phyloP scores from a whole-genome alignment of 176 grass and related monocot genomes.

The Dendrocalamus sinicus region DNA sequence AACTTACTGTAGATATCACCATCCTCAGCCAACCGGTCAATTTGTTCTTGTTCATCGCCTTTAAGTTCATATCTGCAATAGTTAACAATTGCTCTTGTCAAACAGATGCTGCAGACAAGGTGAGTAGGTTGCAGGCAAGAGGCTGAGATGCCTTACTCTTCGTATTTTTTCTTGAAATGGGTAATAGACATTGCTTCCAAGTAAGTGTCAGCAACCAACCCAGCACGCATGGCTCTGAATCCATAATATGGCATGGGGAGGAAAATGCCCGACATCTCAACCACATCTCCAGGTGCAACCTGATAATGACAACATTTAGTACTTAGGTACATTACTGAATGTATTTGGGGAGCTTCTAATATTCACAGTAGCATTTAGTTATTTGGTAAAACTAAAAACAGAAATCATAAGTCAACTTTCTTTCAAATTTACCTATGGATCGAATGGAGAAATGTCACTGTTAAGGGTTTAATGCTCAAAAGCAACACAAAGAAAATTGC shows the following conservation, averaged over 20 bases:
- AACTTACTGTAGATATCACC: constrained; percentile 97
- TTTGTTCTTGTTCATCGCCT: constrained; percentile 94
- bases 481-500: neutral
- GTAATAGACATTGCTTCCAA: constrained; percentile 97
- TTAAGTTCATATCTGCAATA: constrained; percentile 87
- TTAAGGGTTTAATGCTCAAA: neutral
- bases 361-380: neutral
- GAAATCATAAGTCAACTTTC: neutral
- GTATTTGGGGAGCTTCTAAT: neutral
- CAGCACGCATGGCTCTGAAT: constrained; percentile 93
- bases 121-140: neutral
- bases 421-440: neutral
- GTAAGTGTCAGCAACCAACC: constrained; percentile 99
- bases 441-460: neutral
- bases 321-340: neutral
- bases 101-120: constrained; percentile 14
- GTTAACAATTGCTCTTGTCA: constrained; percentile 27
- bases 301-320: constrained; percentile 49
- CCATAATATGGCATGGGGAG: constrained; percentile 96
- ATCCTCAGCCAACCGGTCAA: constrained; percentile 87
- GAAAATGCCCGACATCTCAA: constrained; percentile 95
- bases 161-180: constrained; percentile 99
- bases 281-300: constrained; percentile 97
- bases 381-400: constrained; percentile 7
- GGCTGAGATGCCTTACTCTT: constrained; percentile 69